Base-by-base conservation (phyloP, 139 green algal genomes). In the Ostreobium quekettii region DNA sequence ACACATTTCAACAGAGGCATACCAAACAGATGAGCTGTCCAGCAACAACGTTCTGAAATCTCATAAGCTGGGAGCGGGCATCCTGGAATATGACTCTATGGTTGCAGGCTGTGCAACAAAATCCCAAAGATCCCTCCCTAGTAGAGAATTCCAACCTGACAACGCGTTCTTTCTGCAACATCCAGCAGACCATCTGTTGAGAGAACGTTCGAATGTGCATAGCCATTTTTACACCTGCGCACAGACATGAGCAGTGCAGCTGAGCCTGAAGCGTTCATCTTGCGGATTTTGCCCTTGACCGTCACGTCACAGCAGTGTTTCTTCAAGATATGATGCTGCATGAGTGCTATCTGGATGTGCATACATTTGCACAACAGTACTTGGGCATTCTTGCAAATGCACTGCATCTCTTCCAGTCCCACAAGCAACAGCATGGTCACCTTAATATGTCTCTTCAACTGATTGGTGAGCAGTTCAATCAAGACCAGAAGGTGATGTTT, bases 121-220 rank as follows among this genome's bases (percentile, higher is more conserved):
- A 15, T 62, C 11, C 19, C n/a, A 24, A 26, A 11, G n/a, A 62
- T 1, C 46, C 4, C 2, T 19, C 30, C 1, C 15, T 32, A 8
- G 19, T 2, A 38, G n/a, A n/a, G 42, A 53, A 26, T 53, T 26
- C 76, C 30, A 42, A 86, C 78, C 73, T 68, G 73, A 26, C 72
- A 80, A 48, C 91, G 76, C 0, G 89, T 53, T 1, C 86, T 71
- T 0, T 72, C 74, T 0, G 92, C 67, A 1, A 60, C 37, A 57
- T 95, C 87, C 2, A 66, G 30, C 1, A 93, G 11, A 22, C 69
- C 72, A 0, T 73, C 65, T 22, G 64, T 80, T 7, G 66, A 77
- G 29, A 83, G 60, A 3, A 88, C 59, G 24, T 70, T 26, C 8
- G 58, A 47, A 22, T 74, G 3, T 2, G 83, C 81, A 64, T 85